Conservation (phyloP, 148 eudicot species). For the Cornus kousa region DNA sequence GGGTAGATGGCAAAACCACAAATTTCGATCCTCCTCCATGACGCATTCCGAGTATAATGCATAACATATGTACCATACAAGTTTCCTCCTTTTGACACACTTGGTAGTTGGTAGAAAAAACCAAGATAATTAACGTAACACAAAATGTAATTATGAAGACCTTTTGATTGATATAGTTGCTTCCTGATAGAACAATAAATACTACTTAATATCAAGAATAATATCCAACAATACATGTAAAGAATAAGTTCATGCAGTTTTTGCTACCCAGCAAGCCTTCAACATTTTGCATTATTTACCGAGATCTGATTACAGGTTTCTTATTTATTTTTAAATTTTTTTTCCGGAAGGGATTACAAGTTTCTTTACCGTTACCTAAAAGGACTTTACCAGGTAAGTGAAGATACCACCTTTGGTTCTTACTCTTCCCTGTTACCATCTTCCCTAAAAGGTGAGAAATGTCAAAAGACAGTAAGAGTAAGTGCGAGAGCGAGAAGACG, state of each 20-base stretch:
- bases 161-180: too few relatives aligned
- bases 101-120: not conserved
- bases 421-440: not conserved
- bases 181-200: not conserved
- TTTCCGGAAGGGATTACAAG: not conserved
- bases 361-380: not conserved
- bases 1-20: not conserved
- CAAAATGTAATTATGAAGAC: not conserved
- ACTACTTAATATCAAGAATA: not conserved
- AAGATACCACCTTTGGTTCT: not conserved
- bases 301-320: not conserved
- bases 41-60: not conserved
- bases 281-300: not conserved
- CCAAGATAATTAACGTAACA: not conserved
- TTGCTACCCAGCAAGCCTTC: not conserved
- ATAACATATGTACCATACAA: not conserved
- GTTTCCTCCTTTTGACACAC: not conserved
- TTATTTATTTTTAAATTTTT: not conserved
- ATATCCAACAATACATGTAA: not conserved
- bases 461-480: not conserved
- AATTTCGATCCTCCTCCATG: not conserved
- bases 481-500: not conserved
- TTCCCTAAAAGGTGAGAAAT: constrained; percentile 3
- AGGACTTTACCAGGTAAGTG: not conserved
- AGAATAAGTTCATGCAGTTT: not conserved